A percentile compares a stretch with the other conserved stretches of the same genome.
Conservation (phyloP, 2,329 filamentous ascomycete species). For the Mycocentrospora acerina region DNA sequence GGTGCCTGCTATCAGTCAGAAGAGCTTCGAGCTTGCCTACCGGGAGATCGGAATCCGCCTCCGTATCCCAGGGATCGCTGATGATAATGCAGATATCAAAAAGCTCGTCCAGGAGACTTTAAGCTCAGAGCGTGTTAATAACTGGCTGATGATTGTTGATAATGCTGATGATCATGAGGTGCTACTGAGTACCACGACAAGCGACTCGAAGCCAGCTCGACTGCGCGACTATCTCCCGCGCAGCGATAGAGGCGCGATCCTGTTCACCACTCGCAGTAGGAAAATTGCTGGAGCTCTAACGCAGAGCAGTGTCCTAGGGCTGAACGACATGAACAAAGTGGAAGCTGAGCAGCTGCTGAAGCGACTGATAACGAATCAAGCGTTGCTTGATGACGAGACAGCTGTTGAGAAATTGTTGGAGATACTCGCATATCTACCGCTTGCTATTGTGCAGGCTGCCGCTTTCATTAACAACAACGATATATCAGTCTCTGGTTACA, state of each 20-base stretch:
- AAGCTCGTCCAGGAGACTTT: conserved; percentile 40
- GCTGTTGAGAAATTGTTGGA: conserved; percentile 28
- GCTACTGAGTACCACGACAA: conserved; percentile 17
- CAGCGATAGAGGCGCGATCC: conserved; percentile 29
- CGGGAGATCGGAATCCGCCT: conserved; percentile 12
- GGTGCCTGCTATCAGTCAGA: conserved; percentile 16
- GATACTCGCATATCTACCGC: conserved; percentile 19
- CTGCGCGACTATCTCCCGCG: conserved; percentile 35
- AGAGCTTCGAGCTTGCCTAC: conserved; percentile 26
- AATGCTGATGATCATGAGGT: conserved; percentile 47
- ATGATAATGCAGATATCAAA: conserved; percentile 42
- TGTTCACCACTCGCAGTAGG: conserved; percentile 31
- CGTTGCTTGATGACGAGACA: conserved; percentile 11
- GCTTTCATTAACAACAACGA: conserved; percentile 29
- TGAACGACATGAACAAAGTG: conserved; percentile 20
- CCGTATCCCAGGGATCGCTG: conserved; percentile 11
- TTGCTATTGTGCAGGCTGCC: conserved; percentile 13
- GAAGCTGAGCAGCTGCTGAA: conserved; percentile 11
- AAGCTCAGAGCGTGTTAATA: conserved; percentile 18
- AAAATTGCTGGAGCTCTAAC: conserved; percentile 13
- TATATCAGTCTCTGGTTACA: conserved; percentile 13
- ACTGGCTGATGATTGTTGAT: conserved; percentile 51
- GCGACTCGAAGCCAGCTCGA: conserved; percentile 1
- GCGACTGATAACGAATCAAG: conserved; percentile 6
- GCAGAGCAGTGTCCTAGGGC: conserved; percentile 14